Evolutionary conservation across 306 rosid genomes (phyloP).

Genomic region (Cicer yamashitae): DNA sequence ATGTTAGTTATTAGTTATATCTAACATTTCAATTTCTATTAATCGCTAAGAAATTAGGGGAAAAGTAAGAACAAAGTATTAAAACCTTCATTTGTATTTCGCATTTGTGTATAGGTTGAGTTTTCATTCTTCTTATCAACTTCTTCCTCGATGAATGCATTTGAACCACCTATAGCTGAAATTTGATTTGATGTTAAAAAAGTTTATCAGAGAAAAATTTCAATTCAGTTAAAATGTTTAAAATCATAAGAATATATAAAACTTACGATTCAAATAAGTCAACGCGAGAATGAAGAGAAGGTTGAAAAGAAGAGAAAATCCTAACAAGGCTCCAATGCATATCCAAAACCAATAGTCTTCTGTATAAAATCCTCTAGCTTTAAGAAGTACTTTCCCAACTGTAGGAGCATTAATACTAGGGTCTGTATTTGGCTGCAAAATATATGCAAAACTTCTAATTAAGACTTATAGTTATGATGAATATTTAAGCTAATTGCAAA

Average conservation of each 20-base stretch:
- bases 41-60: neutral
- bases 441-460: neutral
- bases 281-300: conserved; percentile 60
- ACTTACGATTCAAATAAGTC: conserved; percentile 65
- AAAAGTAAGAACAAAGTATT: neutral
- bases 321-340: conserved; percentile 68
- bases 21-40: neutral
- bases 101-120: neutral
- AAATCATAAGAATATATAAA: conserved; percentile 35
- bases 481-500: neutral
- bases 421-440: conserved; percentile 64
- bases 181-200: conserved; percentile 18
- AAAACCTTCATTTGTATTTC: neutral
- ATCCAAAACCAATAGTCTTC: conserved; percentile 77
- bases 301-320: conserved; percentile 70
- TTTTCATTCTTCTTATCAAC: conserved; percentile 33
- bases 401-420: conserved; percentile 48
- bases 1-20: neutral
- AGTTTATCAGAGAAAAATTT: neutral
- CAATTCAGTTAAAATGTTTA: conserved; percentile 5
- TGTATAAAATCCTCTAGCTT: conserved; percentile 59
- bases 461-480: too few relatives aligned
- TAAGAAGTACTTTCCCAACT: conserved; percentile 69
- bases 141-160: conserved; percentile 49
- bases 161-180: conserved; percentile 64